Evolutionary conservation across 2,329 filamentous ascomycete species (phyloP).

Genomic region (Colletotrichum aenigma): DNA sequence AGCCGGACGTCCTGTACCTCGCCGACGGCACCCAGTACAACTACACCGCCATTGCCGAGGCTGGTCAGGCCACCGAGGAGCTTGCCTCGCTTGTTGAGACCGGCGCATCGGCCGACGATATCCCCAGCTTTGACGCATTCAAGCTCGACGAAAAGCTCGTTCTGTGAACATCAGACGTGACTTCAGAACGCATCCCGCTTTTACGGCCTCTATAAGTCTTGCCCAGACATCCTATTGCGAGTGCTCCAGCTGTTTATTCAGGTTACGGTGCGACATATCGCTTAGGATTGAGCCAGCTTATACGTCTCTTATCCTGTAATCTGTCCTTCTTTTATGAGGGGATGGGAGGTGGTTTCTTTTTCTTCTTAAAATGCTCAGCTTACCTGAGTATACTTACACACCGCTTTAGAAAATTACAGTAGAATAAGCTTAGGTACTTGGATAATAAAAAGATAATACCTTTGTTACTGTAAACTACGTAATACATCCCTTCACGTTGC

Average conservation of each 20-base stretch:
- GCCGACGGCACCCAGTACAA: slow-evolving; percentile 14
- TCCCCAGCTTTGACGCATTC: background rate
- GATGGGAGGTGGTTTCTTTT: background rate
- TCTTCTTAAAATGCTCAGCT: background rate
- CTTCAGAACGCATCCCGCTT: background rate
- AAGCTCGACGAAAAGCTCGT: slow-evolving; percentile 3
- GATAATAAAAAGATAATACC: background rate
- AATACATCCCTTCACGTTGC: background rate
- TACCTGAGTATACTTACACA: background rate
- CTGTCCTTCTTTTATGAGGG: background rate
- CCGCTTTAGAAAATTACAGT: background rate
- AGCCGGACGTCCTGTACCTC: slow-evolving; percentile 9
- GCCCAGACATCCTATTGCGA: background rate
- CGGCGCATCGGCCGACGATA: background rate
- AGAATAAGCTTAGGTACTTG: background rate
- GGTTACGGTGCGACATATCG: background rate
- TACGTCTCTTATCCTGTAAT: background rate
- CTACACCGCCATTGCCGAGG: slow-evolving; percentile 7
- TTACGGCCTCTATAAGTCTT: background rate
- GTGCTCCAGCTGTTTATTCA: background rate
- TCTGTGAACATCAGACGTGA: background rate
- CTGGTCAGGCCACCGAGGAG: background rate
- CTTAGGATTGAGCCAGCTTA: background rate
- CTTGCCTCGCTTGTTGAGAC: background rate
- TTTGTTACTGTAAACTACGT: background rate